Conservation (phyloP, 495 filamentous ascomycete species). For the Neurospora discreta region DNA sequence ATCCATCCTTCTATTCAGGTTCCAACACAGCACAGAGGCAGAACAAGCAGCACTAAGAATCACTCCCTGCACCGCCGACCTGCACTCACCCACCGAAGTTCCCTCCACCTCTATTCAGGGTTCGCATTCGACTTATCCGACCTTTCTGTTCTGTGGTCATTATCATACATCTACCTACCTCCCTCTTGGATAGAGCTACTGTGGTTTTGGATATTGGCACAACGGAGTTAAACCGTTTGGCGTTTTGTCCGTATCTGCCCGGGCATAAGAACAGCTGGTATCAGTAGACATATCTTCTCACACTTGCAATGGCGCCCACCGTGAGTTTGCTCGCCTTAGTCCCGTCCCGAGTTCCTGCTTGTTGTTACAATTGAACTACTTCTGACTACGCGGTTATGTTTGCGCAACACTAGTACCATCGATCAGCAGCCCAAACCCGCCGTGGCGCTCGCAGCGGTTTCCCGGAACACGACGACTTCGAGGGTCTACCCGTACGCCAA, state of each 20-base stretch:
- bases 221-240: neutral
- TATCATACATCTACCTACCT: neutral
- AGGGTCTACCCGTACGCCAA: constrained; percentile 82
- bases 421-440: constrained; percentile 53
- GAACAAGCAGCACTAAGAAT: neutral
- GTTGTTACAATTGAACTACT: neutral
- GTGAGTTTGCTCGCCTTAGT: constrained; percentile 10
- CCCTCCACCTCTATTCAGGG: neutral
- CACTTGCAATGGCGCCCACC: constrained; percentile 17
- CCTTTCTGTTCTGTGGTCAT: neutral
- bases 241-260: neutral
- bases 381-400: neutral
- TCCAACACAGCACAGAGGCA: neutral
- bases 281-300: neutral
- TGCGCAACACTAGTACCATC: constrained; percentile 23
- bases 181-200: neutral
- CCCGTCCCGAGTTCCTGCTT: neutral
- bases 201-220: neutral
- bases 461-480: constrained; percentile 89
- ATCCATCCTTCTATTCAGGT: neutral
- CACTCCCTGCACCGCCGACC: neutral
- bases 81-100: neutral
- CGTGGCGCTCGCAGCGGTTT: constrained; percentile 60
- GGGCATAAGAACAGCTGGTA: neutral
- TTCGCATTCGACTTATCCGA: neutral